Base-by-base conservation (phyloP, 129 eudicot species). In the Daucus carota region DNA sequence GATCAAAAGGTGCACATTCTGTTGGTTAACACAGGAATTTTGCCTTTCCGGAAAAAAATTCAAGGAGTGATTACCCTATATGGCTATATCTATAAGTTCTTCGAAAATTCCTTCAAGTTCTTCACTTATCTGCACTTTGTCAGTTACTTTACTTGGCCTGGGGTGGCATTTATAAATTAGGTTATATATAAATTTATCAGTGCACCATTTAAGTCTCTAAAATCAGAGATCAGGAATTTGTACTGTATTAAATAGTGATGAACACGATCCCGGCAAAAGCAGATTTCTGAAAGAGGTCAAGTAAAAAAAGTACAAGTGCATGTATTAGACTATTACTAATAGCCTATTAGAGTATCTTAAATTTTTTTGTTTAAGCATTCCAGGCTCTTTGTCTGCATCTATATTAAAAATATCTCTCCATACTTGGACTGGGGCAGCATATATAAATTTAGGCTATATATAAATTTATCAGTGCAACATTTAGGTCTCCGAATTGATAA, bases 21-120 rank as follows among this genome's bases (percentile, higher is more conserved):
- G 13, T 43, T 50, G 32, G 20, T 70, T 29, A 43, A 26, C 72
- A 24, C 1, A 28, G 22, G 63, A 54, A 70, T 41, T 32, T 75
- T 26, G n/a, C 80, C 20, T 80, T 80, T 17, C 65, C 47, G 0
- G 43, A 75, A 50, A 69, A 62, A 43, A 43, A 68, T 38, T 24
- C 47, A 29, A 38, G 38, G 62, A 75, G 16, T 17, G 47, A 75
- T 40, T 36, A 26, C 33, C 52, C 80, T 15, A 5, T 80, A 41
- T n/a, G n/a, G n/a, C n/a, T n/a, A n/a, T n/a, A n/a, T 52, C 72
- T 1, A 11, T 52, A 70, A 3, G 75, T 38, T 24, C 80, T 40
- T 47, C 38, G 16, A 41, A 12, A 26, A 36, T 41, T 47, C 57
- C 76, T 48, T 75, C 76, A 28, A 65, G 41, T 26, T 65, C 77